A percentile compares a stretch with the other conserved stretches of the same genome.
phyloP scores from a whole-genome alignment of 352 stramenopile genomes.

The Pythium graminicola region DNA sequence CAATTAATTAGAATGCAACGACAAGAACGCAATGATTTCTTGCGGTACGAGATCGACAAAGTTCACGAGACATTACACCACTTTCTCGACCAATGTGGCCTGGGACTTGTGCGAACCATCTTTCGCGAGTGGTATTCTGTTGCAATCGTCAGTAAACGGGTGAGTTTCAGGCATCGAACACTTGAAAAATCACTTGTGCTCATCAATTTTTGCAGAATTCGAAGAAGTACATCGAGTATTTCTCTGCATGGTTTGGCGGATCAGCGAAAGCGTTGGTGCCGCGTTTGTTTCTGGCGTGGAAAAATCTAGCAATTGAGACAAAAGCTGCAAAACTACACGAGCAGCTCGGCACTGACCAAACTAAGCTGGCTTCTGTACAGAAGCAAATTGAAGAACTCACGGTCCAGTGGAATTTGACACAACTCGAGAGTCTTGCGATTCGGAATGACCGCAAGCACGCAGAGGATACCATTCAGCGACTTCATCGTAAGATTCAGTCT shows the following conservation, averaged over 20 bases:
- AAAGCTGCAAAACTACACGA: conserved; percentile 32
- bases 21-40: conserved; percentile 46
- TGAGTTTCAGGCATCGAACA: conserved; percentile 11
- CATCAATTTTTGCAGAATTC: conserved; percentile 34
- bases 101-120: conserved; percentile 40
- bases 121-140: conserved; percentile 67
- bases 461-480: conserved; percentile 38
- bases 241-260: conserved; percentile 59
- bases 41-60: conserved; percentile 46
- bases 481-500: conserved; percentile 56
- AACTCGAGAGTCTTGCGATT: conserved; percentile 46
- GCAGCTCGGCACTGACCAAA: conserved; percentile 31
- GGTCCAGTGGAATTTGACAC: conserved; percentile 37
- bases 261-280: conserved; percentile 46
- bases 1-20: conserved; percentile 24
- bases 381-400: conserved; percentile 49
- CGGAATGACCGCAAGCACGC: conserved; percentile 55
- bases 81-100: conserved; percentile 44
- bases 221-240: conserved; percentile 67
- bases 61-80: conserved; percentile 46
- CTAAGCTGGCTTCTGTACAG: conserved; percentile 33
- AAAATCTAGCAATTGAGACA: conserved; percentile 24
- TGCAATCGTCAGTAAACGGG: conserved; percentile 54
- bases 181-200: no score
- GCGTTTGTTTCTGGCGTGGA: conserved; percentile 53